Evolutionary conservation across 768 basidiomycete species (phyloP).

Genomic region (Hysterangium stoloniferum): DNA sequence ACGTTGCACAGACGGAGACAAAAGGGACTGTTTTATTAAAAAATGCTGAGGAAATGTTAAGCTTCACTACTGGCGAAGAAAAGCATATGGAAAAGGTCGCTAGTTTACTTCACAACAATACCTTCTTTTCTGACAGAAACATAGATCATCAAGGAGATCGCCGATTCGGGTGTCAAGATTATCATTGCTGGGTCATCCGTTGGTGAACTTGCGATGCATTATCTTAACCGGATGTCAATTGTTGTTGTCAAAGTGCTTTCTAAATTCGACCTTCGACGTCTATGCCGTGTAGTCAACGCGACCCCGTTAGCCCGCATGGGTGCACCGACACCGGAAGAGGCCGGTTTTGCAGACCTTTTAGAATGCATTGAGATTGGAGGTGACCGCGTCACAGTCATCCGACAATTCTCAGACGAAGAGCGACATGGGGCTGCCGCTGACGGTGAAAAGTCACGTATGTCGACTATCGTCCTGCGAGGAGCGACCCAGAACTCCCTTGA

Average conservation of each 20-base stretch:
- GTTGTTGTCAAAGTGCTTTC: constrained; percentile 95
- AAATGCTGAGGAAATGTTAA: constrained; percentile 93
- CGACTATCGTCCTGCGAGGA: constrained; percentile 92
- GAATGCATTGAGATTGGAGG: constrained; percentile 96
- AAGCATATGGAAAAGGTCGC: constrained; percentile 85
- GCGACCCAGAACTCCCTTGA: constrained; percentile 93
- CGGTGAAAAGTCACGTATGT: constrained; percentile 74
- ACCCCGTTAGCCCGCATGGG: constrained; percentile 95
- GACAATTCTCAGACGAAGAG: constrained; percentile 69
- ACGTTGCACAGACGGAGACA: constrained; percentile 94
- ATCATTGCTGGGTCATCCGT: constrained; percentile 90
- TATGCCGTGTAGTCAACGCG: constrained; percentile 93
- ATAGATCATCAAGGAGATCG: constrained; percentile 97
- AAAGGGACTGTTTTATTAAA: constrained; percentile 97
- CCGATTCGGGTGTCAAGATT: constrained; percentile 89
- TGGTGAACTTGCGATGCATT: constrained; percentile 95
- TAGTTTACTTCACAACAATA: constrained; percentile 4
- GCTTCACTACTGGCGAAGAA: constrained; percentile 95
- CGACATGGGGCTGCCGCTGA: constrained; percentile 32
- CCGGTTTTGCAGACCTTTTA: constrained; percentile 87
- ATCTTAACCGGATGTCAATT: constrained; percentile 88
- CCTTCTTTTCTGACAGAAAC: too few relatives aligned
- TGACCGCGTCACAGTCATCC: constrained; percentile 93
- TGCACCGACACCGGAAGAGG: constrained; percentile 93
- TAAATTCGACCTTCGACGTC: constrained; percentile 92